Evolutionary conservation across 2,329 filamentous ascomycete species (phyloP).

Genomic region (Calonectria fujianensis): DNA sequence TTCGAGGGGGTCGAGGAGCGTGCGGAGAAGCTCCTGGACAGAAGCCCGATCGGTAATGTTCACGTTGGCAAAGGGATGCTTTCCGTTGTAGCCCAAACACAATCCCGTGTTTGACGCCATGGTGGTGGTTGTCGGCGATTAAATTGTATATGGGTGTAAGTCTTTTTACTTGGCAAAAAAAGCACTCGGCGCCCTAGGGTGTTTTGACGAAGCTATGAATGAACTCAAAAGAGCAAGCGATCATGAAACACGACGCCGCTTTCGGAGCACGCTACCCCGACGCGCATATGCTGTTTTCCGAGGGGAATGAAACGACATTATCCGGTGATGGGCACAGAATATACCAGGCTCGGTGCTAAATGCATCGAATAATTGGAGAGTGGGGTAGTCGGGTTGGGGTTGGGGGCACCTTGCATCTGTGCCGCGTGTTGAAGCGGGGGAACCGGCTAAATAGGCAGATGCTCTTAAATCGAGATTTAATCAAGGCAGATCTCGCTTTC

Average conservation of each 20-base stretch:
- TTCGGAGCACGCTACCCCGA: slow-evolving; percentile 22
- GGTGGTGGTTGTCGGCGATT: slow-evolving; percentile 28
- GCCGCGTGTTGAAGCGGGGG: slow-evolving; percentile 18
- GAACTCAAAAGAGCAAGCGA: not conserved
- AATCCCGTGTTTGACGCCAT: slow-evolving; percentile 51
- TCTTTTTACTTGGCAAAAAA: not conserved
- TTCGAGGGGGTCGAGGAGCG: slow-evolving; percentile 81
- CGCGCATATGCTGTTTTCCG: slow-evolving; percentile 17
- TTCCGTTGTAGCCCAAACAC: slow-evolving; percentile 69
- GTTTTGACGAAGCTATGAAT: not conserved
- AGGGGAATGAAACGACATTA: slow-evolving; percentile 19
- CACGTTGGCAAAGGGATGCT: slow-evolving; percentile 74
- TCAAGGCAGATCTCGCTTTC: not conserved
- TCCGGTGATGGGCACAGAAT: slow-evolving; percentile 17
- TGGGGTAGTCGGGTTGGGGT: slow-evolving; percentile 17
- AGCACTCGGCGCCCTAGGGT: not conserved
- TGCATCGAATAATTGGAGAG: slow-evolving; percentile 14
- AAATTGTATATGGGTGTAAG: not conserved
- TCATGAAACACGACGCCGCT: slow-evolving; percentile 3
- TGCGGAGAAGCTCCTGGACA: slow-evolving; percentile 76
- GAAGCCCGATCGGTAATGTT: slow-evolving; percentile 70
- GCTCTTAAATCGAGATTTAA: not conserved
- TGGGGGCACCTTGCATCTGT: slow-evolving; percentile 15
- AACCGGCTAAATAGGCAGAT: slow-evolving; percentile 13
- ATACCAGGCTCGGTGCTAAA: slow-evolving; percentile 18